A percentile compares a stretch with the other conserved stretches of the same genome.
Evolutionary conservation across 768 basidiomycete genomes (phyloP).

Genomic region (Hygrophorus pudorinus): DNA sequence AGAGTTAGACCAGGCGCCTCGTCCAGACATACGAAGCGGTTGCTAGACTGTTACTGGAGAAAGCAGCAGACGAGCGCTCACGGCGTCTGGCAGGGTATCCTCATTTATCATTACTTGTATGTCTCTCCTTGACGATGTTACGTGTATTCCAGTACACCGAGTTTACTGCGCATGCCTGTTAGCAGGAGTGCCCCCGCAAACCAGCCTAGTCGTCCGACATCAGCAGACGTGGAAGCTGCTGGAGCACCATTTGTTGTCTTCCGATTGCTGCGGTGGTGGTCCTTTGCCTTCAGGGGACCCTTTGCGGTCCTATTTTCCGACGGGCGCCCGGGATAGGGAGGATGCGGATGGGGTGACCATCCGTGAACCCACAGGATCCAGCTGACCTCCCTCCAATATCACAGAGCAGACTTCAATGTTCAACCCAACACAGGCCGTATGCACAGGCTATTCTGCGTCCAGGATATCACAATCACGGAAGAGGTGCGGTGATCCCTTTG

Average conservation of each 20-base stretch:
- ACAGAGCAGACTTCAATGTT: conserved; percentile 12
- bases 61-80: no score
- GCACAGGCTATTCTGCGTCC: conserved; percentile 15
- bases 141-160: conserved; percentile 53
- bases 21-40: no score
- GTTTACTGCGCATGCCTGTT: conserved; percentile 81
- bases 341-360: conserved; percentile 36
- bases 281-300: conserved; percentile 52
- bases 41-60: no score
- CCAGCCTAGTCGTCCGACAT: conserved; percentile 71
- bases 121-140: background rate
- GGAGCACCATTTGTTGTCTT: conserved; percentile 52
- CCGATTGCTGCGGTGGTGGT: conserved; percentile 14
- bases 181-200: conserved; percentile 63
- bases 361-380: conserved; percentile 29
- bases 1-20: no score
- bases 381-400: conserved; percentile 23
- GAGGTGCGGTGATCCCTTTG: conserved; percentile 52
- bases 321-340: conserved; percentile 40
- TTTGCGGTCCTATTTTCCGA: conserved; percentile 51
- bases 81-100: conserved; percentile 57
- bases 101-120: background rate
- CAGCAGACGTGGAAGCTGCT: conserved; percentile 84
- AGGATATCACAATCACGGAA: conserved; percentile 64
- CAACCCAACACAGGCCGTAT: background rate